Base-by-base conservation (phyloP, 2,329 filamentous ascomycete species). In the Phialophora chinensis region DNA sequence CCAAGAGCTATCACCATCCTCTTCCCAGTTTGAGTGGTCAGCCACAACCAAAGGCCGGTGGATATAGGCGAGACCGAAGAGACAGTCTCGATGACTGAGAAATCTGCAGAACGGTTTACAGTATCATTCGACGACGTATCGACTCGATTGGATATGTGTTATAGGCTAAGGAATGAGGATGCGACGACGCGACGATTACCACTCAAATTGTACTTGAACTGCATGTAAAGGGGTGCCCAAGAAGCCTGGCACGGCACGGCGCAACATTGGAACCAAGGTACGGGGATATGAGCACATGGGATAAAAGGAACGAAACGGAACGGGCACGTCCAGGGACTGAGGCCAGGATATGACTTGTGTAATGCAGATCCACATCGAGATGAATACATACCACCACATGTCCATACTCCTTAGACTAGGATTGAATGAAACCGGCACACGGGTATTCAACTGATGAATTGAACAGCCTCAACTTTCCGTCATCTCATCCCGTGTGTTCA, bases 1-100 rank as follows among this genome's bases (percentile, higher is more conserved):
- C 67, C 73, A 86, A 84, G 75, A 80, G 79, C 56, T 88, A 88
- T 72, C 82, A 83, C 29, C 85, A 86, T 75, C 81, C 85, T 8
- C 84, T 88, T 57, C 85, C 86, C 0, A 84, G 83, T 0, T 70
- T 87, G 72, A 64, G 62, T 58, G 70, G 70, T 14, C 66, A 68
- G 54, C 66, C 33, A 35, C 57, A 38, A 3, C 25, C 38, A 33
- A 66, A 60, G 29, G 66, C 67, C 33, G 66, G 67, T 54, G 71
- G 71, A 8, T 73, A 68, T 31, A 61, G 72, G 54, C 57, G 72
- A 12, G 69, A 70, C n/a, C 66, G 69, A 53, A 56, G 70, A 14
- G 65, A 69, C 27, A 72, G 66, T 54, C 62, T 73, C 2, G 72
- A 71, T 55, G 72, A 73, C 57, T 73, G 63, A 70, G n/a, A n/a